Base-by-base conservation (phyloP, 495 filamentous ascomycete species). In the Opeltia flavorubescens region DNA sequence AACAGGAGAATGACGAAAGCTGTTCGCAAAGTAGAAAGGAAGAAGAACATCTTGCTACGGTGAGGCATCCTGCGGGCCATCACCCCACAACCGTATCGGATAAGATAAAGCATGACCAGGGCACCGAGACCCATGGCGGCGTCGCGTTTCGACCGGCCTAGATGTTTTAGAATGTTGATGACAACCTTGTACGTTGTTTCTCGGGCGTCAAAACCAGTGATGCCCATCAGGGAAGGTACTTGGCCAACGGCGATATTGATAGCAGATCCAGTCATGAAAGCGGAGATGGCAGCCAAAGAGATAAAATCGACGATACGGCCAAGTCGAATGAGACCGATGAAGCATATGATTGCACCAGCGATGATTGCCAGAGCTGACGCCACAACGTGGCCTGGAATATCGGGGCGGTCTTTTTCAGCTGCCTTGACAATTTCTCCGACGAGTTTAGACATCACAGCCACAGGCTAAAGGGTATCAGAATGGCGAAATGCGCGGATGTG, bases 211-310 rank as follows among this genome's bases (percentile, higher is more conserved):
- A 60, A 45, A 4, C 74, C 77, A 0, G 68, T 77, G 60, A 94
- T 84, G 7, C 93, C 91, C 70, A 99, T 80, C 69, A 99, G 59
- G 7, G 72, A 72, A 1, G 84, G 77, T 25, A 95, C 74, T 65
- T 99, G 91, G n/a, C 91, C 89, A 34, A 78, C 71, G 28, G 77
- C 77, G 59, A 99, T 99, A 57, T 77, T 94, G 62, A 99, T 66
- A 23, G 91, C 93, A 0, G 91, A 94, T 5, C 91, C 91, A 1
- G 91, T 96, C 89, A 99, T 96, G 75, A 94, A 98, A 3, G 91
- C 88, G 7, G 84, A 86, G 44, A 96, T 93, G 1, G 91, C 83
- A 1, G 86, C 77, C 26, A 98, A 74, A 1, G 91, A 81, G 60
- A 98, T 98, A 57, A 96, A 81, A 50, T 98, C 91, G 13, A 96